Percentiles rank a stretch among this genome's conserved stretches.
phyloP scores from a whole-genome alignment of 257 asterid species.

The Leonotis leonurus region DNA sequence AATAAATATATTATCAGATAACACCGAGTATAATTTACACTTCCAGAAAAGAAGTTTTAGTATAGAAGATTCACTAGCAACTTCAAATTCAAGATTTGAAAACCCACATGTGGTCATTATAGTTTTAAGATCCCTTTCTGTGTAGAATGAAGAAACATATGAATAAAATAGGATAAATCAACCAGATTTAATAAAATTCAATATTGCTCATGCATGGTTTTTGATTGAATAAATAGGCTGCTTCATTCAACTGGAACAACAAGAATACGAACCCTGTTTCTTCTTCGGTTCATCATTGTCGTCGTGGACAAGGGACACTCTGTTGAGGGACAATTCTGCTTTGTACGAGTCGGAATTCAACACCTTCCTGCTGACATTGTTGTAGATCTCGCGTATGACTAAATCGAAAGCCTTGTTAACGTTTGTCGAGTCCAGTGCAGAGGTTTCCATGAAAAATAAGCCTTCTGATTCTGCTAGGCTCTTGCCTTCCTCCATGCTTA shows the following conservation, averaged over 20 bases:
- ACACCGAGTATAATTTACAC: conserved; percentile 10
- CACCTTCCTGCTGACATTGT: conserved; percentile 53
- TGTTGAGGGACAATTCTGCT: conserved; percentile 45
- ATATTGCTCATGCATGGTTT: conserved; percentile 2
- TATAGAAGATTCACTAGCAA: neutral
- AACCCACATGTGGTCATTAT: conserved; percentile 3
- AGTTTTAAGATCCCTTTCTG: conserved; percentile 15
- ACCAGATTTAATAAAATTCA: neutral
- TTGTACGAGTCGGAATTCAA: conserved; percentile 61
- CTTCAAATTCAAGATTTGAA: neutral
- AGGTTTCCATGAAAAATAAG: conserved; percentile 60
- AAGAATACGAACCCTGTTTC: conserved; percentile 37
- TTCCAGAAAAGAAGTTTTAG: conserved; percentile 11
- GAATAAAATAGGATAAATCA: conserved; percentile 15
- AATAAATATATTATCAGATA: neutral
- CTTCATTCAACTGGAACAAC: too few species aligned
- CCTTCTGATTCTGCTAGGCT: conserved; percentile 59
- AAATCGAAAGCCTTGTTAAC: conserved; percentile 47
- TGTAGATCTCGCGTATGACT: conserved; percentile 53
- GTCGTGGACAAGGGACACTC: conserved; percentile 44
- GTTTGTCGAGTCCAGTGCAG: conserved; percentile 55
- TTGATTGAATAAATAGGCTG: neutral
- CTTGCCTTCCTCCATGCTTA: conserved; percentile 54
- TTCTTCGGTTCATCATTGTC: conserved; percentile 34
- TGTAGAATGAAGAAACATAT: conserved; percentile 14